Evolutionary conservation across 2,329 filamentous ascomycete species (phyloP), one percentile per base, ranked within the genome.

Genomic region (Pseudogymnoascus sp.): DNA sequence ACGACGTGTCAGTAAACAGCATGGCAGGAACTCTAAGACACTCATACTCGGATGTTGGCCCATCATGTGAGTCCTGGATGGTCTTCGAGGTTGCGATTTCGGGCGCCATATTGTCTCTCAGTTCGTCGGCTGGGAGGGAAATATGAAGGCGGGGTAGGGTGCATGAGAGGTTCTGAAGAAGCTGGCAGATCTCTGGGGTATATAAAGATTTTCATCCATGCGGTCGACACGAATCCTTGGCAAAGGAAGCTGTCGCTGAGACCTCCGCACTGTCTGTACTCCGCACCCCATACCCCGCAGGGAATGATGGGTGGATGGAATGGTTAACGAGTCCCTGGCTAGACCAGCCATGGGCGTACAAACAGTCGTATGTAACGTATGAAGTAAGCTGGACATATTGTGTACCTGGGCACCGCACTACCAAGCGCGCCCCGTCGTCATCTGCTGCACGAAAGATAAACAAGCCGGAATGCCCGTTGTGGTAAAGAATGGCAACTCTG

Each of bases 11-110:
- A 55, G 49, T 33, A 55, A 55, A 33, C 5, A 33, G 5, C 4
- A 55, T 7, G 3, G 8, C 49, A 33, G n/a, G 38, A 39, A 19
- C 16, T 19, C 14, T 16, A 23, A 25, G 33, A 39, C 58, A 5
- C 8, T 59, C 30, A 30, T 41, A 62, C 61, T 58, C 52, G 6
- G 61, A 33, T 35, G 42, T 35, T 60, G 61, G 36, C 22, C 42
- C 19, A 59, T 38, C n/a, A 22, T 22, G 25, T 60, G 28, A 11
- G 16, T 35, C 61, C 61, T 60, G 42, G 35, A 60, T 60, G n/a
- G 30, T 1, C 23, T 11, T 19, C 35, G 61, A 60, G 14, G 36
- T 58, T 4, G 49, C 49, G n/a, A 55, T 55, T 19, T 55, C 49
- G 25, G 49, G 49, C 8, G 49, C 49, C 49, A 55, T 55, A 33